Percentiles rank a stretch among this genome's conserved stretches.
Conservation (phyloP, 1,284 basidiomycete genomes). For the Trichosporon inkin region DNA sequence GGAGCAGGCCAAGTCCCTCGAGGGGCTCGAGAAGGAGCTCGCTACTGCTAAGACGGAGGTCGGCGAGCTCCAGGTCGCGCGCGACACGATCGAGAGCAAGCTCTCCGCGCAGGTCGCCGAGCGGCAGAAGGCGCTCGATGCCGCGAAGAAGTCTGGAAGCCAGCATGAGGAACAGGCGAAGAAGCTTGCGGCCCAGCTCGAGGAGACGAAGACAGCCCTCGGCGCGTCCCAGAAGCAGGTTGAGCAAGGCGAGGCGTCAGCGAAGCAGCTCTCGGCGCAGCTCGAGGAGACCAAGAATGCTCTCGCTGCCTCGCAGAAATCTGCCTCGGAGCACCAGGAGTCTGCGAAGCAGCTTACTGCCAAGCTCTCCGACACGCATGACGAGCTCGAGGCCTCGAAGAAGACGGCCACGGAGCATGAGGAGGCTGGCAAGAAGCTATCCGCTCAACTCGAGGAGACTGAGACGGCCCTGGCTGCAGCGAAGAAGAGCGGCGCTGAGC, state of each 20-base stretch:
- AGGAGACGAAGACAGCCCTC: slow-evolving; percentile 34
- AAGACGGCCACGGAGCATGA: slow-evolving; percentile 5
- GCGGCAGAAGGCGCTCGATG: slow-evolving; percentile 21
- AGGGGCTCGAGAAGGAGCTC: slow-evolving; percentile 13
- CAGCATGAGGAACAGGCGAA: slow-evolving; percentile 22
- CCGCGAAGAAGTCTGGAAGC: slow-evolving; percentile 21
- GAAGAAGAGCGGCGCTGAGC: neutral
- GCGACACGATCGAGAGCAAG: slow-evolving; percentile 28
- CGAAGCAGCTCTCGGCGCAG: slow-evolving; percentile 27
- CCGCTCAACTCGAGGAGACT: slow-evolving; percentile 7
- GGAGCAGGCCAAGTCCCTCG: neutral
- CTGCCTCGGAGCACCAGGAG: slow-evolving; percentile 6
- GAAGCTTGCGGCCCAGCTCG: slow-evolving; percentile 22
- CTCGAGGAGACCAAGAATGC: slow-evolving; percentile 26
- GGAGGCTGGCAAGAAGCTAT: neutral
- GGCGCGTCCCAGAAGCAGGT: slow-evolving; percentile 17
- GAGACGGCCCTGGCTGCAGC: neutral
- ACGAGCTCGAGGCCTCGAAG: slow-evolving; percentile 2
- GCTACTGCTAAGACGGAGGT: slow-evolving; percentile 25
- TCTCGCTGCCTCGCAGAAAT: neutral
- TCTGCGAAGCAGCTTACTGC: neutral
- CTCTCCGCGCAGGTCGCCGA: slow-evolving; percentile 12
- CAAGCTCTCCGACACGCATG: neutral
- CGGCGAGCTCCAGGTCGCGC: slow-evolving; percentile 19
- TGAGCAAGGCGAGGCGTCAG: neutral